Base-by-base conservation (phyloP, 306 rosid genomes). In the Trichosanthes truncata region DNA sequence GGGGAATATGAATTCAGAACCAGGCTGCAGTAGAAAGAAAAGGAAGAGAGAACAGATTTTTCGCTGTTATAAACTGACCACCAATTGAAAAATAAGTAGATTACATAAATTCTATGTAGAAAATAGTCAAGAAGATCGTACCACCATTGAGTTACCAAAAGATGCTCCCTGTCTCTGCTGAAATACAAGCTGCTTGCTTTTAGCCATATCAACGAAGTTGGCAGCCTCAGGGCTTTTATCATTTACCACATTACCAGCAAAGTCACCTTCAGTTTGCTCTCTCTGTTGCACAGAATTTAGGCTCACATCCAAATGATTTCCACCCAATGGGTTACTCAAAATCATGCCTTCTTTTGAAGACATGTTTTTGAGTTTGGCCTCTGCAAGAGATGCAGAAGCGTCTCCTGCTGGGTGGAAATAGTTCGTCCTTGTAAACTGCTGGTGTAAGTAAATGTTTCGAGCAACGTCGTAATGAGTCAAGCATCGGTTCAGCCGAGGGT, bases 381-480 rank as follows among this genome's bases (percentile, higher is more conserved):
- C 88, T 83, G 74, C 67, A 40, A 61, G 31, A 79, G 92, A 79
- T 73, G 81, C 79, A 59, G 89, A 82, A 73, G 76, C 84, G 82
- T 79, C 61, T 29, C 84, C 68, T 13, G 69, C 79, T 0, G 91
- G 87, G 80, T 74, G 74, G 56, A 78, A 62, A 38, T 81, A 53
- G 48, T 25, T 85, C 80, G 25, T 81, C 87, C 80, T 88, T 49
- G 84, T 59, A 82, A 62, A 81, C 62, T 89, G 83, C 81, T 87
- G 91, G 76, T 88, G 92, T 55, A 87, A 84, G 60, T 73, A 83
- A 82, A 93, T 90, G 80, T 86, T 89, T 33, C 85, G 86, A 78
- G 97, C 97, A 79, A 93, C 84, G 86, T 83, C 85, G 62, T 77
- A 83, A 83, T 93, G 97, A 66, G 87, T 93, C 76, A 87, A 85